phyloP scores from a whole-genome alignment of 2,329 filamentous ascomycete species.

The Colletotrichum sp. region DNA sequence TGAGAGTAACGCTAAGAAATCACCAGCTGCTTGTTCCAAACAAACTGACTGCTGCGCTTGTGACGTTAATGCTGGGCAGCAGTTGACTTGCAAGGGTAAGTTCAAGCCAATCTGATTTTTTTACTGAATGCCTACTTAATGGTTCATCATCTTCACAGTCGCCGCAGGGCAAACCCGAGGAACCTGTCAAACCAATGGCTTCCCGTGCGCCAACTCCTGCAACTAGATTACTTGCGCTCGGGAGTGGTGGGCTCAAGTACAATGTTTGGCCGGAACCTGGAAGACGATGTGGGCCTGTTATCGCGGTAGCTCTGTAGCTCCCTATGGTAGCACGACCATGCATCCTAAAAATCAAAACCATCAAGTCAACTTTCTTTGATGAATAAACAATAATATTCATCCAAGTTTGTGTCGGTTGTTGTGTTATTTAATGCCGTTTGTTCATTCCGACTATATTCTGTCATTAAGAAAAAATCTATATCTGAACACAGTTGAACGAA shows the following conservation, averaged over 20 bases:
- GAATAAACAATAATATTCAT: not conserved
- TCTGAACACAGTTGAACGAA: rapidly evolving
- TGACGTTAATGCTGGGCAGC: not conserved
- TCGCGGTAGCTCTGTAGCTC: not conserved
- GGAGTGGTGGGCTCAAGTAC: not conserved
- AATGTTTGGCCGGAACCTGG: not conserved
- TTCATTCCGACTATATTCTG: no score
- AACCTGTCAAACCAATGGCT: not conserved
- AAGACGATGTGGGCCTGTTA: not conserved
- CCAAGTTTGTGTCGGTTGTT: rapidly evolving
- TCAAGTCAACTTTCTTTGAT: not conserved
- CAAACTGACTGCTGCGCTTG: not conserved
- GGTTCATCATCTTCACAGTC: not conserved
- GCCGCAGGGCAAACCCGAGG: not conserved
- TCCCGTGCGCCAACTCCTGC: not conserved
- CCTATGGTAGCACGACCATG: not conserved
- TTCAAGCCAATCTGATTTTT: not conserved
- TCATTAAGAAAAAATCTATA: rapidly evolving
- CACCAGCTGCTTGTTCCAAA: not conserved
- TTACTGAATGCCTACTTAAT: not conserved
- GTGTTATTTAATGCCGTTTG: not conserved
- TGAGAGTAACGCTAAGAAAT: not conserved
- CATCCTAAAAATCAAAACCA: not conserved
- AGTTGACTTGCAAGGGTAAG: not conserved
- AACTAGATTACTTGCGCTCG: not conserved